Base-by-base conservation (phyloP, 768 basidiomycete genomes). In the Galerina sulciceps region DNA sequence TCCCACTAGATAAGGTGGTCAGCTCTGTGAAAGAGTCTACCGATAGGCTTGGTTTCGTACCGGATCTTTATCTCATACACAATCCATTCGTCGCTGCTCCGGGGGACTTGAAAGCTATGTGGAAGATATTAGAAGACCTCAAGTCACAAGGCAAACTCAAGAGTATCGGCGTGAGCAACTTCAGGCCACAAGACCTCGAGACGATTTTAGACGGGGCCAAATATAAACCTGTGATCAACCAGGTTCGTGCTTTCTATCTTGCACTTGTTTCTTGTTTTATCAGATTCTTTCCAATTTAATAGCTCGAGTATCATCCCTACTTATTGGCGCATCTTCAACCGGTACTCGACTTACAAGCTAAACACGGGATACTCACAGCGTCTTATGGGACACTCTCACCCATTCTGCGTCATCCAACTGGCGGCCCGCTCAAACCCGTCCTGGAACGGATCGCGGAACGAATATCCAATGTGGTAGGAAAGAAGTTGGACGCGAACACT, bases 41-140 rank as follows among this genome's bases (percentile, higher is more conserved):
- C 53, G 73, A 77, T 69, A 77, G 76, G 62, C 77, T 87, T 4
- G 70, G 78, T 11, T 69, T 71, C 55, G 77, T 75, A 48, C 82
- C 85, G 0, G 82, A 87, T 62, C 69, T 85, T 37, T 87, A 79
- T 69, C 74, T 88, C 53, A 69, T 89, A 38, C 87, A 88, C 65
- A 70, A 64, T 37, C 68, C 80, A 1, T 71, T 57, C 56, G 65
- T 76, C 44, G 71, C 65, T 0, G 58, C 60, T 6, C 64, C 63
- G 0, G 71, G 72, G 18, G 47, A 72, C 3, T 53, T 65, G 51
- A 57, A 76, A 67, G 62, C 64, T 34, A 63, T 80, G 34, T 87
- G 85, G 85, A 77, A 76, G 51, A 75, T 76, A 14, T 73, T 87
- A 67, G 85, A 86, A 60, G 78, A 79, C 31, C 69, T 81, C 49